Conservation (phyloP, 768 basidiomycete species). For the Suillus bovinus region DNA sequence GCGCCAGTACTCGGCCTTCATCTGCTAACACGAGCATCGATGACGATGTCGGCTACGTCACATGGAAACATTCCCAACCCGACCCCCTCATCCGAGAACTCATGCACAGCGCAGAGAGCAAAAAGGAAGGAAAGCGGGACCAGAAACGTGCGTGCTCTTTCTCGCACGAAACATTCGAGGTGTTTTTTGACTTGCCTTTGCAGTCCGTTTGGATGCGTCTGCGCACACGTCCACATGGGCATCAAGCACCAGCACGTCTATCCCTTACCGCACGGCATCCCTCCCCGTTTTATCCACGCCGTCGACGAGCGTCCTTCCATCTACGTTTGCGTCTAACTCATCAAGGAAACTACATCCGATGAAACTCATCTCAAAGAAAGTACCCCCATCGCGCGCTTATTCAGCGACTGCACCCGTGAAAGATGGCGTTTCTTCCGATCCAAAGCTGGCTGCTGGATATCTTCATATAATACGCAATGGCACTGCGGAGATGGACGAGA, state of each 20-base stretch:
- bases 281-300: background rate
- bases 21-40: background rate
- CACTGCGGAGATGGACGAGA: conserved; percentile 24
- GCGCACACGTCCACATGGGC: background rate
- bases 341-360: background rate
- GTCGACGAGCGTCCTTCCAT: background rate
- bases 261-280: background rate
- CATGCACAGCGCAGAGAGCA: background rate
- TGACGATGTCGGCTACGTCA: background rate
- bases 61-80: background rate
- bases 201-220: background rate
- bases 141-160: background rate
- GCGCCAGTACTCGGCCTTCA: background rate
- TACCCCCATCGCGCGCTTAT: conserved; percentile 1
- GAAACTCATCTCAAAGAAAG: conserved; percentile 3
- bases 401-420: background rate
- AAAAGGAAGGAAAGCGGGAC: background rate
- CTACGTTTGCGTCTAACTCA: background rate
- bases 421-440: background rate
- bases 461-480: conserved; percentile 22
- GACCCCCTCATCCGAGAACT: background rate
- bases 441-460: background rate
- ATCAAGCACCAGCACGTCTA: background rate
- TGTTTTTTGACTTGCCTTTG: background rate
- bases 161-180: too few relatives aligned